A percentile compares a stretch with the other conserved stretches of the same genome.
Evolutionary conservation across 106 monocot species (phyloP).

Genomic region (Iris macrosiphon): DNA sequence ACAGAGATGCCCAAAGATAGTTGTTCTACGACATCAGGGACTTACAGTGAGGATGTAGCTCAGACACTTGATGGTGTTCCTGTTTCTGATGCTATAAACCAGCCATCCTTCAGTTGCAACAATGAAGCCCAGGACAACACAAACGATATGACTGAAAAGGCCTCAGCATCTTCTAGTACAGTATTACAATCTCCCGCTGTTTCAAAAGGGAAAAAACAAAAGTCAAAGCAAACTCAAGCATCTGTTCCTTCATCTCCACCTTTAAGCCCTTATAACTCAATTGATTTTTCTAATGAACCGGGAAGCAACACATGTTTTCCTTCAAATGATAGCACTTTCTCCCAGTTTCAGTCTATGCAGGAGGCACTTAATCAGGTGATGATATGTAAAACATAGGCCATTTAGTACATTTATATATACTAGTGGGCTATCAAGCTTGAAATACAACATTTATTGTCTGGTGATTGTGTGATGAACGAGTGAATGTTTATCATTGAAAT

Average conservation of each 20-base stretch:
- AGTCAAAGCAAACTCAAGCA: conserved; percentile 36
- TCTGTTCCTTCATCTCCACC: conserved; percentile 42
- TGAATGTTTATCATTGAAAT: no score
- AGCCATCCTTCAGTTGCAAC: conserved; percentile 13
- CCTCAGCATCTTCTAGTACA: conserved; percentile 16
- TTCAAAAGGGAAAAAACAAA: conserved; percentile 56
- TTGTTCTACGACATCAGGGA: conserved; percentile 5
- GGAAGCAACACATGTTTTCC: conserved; percentile 23
- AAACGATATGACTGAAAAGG: conserved; percentile 40
- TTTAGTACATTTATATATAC: no score
- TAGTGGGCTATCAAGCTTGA: no score
- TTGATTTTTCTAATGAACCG: conserved; percentile 54
- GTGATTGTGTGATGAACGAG: no score
- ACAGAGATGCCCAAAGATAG: conserved; percentile 21
- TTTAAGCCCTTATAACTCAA: conserved; percentile 42
- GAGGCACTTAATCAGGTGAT: conserved; percentile 70
- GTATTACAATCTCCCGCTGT: conserved; percentile 15
- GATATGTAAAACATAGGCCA: no score
- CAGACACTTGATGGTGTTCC: conserved; percentile 18
- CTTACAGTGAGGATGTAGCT: conserved; percentile 26
- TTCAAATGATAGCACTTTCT: conserved; percentile 28
- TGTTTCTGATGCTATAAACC: conserved; percentile 19
- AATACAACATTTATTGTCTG: no score
- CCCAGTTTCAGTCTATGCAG: conserved; percentile 49
- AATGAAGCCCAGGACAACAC: conserved; percentile 29